A percentile compares a stretch with the other conserved stretches of the same genome.
Evolutionary conservation across 768 basidiomycete species (phyloP).

Genomic region (Suillus brevipes): DNA sequence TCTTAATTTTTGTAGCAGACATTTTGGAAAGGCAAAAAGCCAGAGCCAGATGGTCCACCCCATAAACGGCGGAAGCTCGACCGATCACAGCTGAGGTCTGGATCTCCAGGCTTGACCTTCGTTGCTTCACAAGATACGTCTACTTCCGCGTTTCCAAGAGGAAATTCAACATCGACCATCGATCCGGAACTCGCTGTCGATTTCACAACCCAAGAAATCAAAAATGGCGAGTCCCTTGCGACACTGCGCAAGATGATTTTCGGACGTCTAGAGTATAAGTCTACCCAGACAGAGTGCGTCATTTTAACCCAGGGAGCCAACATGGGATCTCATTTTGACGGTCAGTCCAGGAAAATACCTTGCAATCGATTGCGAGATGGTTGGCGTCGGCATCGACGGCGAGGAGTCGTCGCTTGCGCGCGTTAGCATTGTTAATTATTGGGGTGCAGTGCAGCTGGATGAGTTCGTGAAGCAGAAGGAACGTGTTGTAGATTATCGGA

Average conservation of each 20-base stretch:
- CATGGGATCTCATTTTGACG: constrained; percentile 8
- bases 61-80: constrained; percentile 24
- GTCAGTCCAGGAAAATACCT: constrained; percentile 72
- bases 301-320: constrained; percentile 7
- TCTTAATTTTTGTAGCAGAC: neutral
- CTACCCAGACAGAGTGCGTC: constrained; percentile 47
- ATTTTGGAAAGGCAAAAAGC: neutral
- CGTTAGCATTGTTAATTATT: constrained; percentile 86
- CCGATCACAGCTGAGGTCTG: neutral
- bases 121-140: constrained; percentile 10
- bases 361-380: constrained; percentile 97
- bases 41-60: constrained; percentile 6
- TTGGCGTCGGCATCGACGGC: constrained; percentile 87
- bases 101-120: constrained; percentile 2
- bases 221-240: constrained; percentile 50
- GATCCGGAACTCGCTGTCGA: constrained; percentile 15
- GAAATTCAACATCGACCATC: neutral
- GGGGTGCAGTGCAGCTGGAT: constrained; percentile 79
- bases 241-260: constrained; percentile 53
- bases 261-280: constrained; percentile 43
- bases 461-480: constrained; percentile 86
- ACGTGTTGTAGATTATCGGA: constrained; percentile 89
- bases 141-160: constrained; percentile 9
- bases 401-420: constrained; percentile 83
- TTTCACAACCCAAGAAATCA: constrained; percentile 28